phyloP scores from a whole-genome alignment of 2,329 filamentous ascomycete species.

The Elsinoe arachidis region DNA sequence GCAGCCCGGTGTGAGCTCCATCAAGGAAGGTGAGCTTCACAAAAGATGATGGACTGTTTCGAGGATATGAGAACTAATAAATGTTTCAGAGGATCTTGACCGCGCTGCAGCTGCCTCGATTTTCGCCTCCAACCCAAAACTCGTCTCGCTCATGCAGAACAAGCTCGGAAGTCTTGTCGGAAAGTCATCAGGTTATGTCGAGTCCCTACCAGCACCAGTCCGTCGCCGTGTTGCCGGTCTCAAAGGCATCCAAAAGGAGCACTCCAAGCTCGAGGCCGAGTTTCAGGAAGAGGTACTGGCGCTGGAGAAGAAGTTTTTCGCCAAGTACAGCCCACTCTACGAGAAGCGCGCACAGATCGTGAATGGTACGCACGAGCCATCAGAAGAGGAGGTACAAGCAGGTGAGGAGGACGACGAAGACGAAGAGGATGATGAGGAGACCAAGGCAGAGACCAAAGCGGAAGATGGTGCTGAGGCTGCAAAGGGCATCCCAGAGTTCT shows the following conservation, averaged over 20 bases:
- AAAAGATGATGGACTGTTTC: neutral
- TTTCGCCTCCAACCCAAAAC: slow-evolving; percentile 88
- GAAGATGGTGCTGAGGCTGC: slow-evolving; percentile 45
- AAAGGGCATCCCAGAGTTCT: slow-evolving; percentile 94
- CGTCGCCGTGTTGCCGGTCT: slow-evolving; percentile 89
- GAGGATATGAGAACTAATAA: neutral
- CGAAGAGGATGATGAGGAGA: slow-evolving; percentile 47
- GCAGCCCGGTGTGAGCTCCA: slow-evolving; percentile 86
- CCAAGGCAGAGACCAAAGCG: slow-evolving; percentile 52
- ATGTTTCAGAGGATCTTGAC: slow-evolving; percentile 70
- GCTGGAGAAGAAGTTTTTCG: slow-evolving; percentile 99
- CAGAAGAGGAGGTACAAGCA: slow-evolving; percentile 74
- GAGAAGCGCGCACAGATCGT: slow-evolving; percentile 88
- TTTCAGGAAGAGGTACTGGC: slow-evolving; percentile 98
- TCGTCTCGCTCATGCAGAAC: slow-evolving; percentile 96
- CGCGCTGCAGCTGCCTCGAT: slow-evolving; percentile 79
- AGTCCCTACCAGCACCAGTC: slow-evolving; percentile 82
- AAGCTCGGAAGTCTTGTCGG: slow-evolving; percentile 90
- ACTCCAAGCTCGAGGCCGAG: slow-evolving; percentile 94
- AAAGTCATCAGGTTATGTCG: slow-evolving; percentile 93
- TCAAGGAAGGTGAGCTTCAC: slow-evolving; percentile 76
- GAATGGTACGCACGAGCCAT: slow-evolving; percentile 79
- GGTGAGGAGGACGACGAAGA: slow-evolving; percentile 74
- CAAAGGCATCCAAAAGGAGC: slow-evolving; percentile 97
- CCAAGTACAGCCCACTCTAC: slow-evolving; percentile 96